Percentiles rank a stretch among this genome's conserved stretches.
These are phyloP conservation scores for Ceratobasidium sp. DNA, from an alignment of 1,284 basidiomycete genomes.

Conservation along the genomic window DNA sequence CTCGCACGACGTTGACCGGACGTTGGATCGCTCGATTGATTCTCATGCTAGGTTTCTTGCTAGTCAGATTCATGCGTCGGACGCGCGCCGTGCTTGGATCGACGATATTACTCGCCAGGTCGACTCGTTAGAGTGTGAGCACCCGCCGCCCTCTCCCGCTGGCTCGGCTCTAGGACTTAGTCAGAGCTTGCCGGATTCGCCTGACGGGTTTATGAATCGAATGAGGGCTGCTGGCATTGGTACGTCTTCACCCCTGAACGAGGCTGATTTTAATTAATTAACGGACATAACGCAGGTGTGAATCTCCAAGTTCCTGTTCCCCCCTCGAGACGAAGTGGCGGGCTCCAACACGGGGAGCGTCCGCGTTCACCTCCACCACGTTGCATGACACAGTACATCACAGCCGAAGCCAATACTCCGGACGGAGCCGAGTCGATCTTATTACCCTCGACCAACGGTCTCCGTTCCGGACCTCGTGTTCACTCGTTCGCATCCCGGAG, in stretches of 20 bases:
- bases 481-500: slow-evolving; percentile 46
- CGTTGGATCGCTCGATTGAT: slow-evolving; percentile 55
- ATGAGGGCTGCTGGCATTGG: slow-evolving; percentile 47
- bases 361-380: slow-evolving; percentile 31
- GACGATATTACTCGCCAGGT: slow-evolving; percentile 57
- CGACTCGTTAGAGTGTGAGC: slow-evolving; percentile 11
- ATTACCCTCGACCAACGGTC: slow-evolving; percentile 73
- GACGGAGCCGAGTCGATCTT: slow-evolving; percentile 56
- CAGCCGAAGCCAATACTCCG: slow-evolving; percentile 52
- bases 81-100: slow-evolving; percentile 63
- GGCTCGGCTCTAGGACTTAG: slow-evolving; percentile 46
- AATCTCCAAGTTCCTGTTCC: slow-evolving; percentile 51
- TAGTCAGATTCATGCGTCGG: slow-evolving; percentile 57
- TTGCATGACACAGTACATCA: slow-evolving; percentile 36
- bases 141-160: slow-evolving; percentile 44
- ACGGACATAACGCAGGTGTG: background rate
- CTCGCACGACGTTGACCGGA: slow-evolving; percentile 46
- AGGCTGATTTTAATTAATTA: slow-evolving; percentile 56
- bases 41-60: slow-evolving; percentile 59
- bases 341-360: slow-evolving; percentile 27
- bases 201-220: background rate
- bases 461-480: slow-evolving; percentile 57
- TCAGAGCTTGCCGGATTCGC: slow-evolving; percentile 48
- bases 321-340: slow-evolving; percentile 37
- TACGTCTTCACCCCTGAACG: slow-evolving; percentile 72